These are phyloP conservation scores for Lentinula raphanica DNA, from an alignment of 768 basidiomycete species.

Conservation along the genomic window DNA sequence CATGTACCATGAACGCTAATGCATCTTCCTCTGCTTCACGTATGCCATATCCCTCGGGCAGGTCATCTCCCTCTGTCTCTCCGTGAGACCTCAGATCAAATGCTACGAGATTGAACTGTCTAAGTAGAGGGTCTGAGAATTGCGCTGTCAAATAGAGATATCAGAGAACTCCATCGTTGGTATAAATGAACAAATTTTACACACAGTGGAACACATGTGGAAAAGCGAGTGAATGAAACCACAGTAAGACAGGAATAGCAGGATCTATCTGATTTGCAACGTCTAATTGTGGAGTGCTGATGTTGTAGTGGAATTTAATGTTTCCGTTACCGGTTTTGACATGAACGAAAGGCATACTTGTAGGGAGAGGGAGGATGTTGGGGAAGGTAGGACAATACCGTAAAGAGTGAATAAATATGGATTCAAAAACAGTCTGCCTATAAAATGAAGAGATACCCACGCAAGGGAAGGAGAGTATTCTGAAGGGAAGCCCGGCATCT, in stretches of 20 bases:
- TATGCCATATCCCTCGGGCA: constrained; percentile 17
- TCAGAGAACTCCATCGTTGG: not conserved
- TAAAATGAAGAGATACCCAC: not conserved
- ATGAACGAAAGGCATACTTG: not conserved
- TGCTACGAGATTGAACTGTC: constrained; percentile 26
- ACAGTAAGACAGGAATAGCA: constrained; percentile 31
- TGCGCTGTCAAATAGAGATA: constrained; percentile 20
- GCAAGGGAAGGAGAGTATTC: not conserved
- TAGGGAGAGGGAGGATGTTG: not conserved
- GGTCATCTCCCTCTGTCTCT: constrained; percentile 14
- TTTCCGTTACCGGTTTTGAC: not conserved
- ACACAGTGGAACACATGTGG: constrained; percentile 31
- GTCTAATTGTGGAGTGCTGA: constrained; percentile 30
- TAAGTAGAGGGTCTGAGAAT: constrained; percentile 26
- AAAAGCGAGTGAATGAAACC: constrained; percentile 32
- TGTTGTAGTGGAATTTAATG: constrained; percentile 25
- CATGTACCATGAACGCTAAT: constrained; percentile 20
- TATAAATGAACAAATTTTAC: constrained; percentile 9
- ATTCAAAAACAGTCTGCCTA: not conserved
- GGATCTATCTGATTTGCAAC: constrained; percentile 26
- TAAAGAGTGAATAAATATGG: not conserved
- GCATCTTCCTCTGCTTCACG: constrained; percentile 23
- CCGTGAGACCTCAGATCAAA: constrained; percentile 24
- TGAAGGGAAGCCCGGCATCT: not conserved
- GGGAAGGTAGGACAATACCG: not conserved